Base-by-base conservation (phyloP, 2,329 filamentous ascomycete genomes). In the Penicillium palitans region DNA sequence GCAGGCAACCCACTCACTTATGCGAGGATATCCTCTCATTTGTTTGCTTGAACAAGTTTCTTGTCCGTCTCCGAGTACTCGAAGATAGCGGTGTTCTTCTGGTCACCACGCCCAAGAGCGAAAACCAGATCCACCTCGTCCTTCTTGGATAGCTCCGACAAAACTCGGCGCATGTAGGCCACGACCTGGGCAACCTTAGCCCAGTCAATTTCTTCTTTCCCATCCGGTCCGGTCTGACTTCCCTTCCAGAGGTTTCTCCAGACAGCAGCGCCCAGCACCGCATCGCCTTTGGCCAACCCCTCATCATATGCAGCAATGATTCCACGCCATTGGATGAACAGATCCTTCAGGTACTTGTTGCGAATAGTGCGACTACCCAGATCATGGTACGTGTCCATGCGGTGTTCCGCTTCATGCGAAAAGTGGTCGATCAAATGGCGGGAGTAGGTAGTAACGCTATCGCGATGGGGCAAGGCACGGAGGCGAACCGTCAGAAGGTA, bases 161-260 rank as follows among this genome's bases (percentile, higher is more conserved):
- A 62, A 51, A 84, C 80, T 63, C 81, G 79, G 59, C 87, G 79
- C 76, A 90, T 81, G 71, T 87, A 90, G 35, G 79, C 82, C 25
- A 87, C 84, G 53, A 90, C 83, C 59, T 79, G 74, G 5, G 85
- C 87, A 56, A 90, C 70, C 66, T 83, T 81, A 49, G 78, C 78
- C 67, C 86, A 80, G 73, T 90, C 84, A 19, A 88, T 80, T 55
- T 87, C 81, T 24, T 70, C 57, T 1, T 53, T 53, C 19, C 71
- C 73, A 50, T 74, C 68, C 2, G 71, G 65, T 6, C 65, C 69
- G n/a, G 66, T 71, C 58, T 85, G 80, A 46, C 79, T 80, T 24
- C 85, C 91, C 78, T 93, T 92, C 81, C 91, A 96, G 56, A 99
- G 72, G 76, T 98, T 98, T 70, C 95, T 84, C 95, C 95, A 99